phyloP scores from a whole-genome alignment of 2,329 filamentous ascomycete species.

The Pseudogymnoascus sp. region DNA sequence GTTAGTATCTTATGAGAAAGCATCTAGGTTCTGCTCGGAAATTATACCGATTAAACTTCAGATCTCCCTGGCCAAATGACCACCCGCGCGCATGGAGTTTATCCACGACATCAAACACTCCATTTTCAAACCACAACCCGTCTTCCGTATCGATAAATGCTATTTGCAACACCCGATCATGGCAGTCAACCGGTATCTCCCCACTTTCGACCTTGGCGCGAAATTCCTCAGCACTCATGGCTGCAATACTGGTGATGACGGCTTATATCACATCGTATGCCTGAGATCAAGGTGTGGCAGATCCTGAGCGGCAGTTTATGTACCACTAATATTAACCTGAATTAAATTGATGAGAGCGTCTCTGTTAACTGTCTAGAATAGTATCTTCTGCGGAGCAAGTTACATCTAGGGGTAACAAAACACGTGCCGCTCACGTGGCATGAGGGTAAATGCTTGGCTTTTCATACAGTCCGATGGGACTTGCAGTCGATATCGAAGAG shows the following conservation, averaged over 20 bases:
- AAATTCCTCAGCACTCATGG: not conserved
- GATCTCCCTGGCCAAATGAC: not conserved
- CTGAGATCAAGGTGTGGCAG: not conserved
- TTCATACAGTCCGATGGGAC: not conserved
- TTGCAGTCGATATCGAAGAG: not conserved
- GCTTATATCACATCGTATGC: not conserved
- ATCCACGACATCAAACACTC: not conserved
- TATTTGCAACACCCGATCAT: not conserved
- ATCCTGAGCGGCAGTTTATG: not conserved
- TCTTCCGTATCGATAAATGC: not conserved
- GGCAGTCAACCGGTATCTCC: not conserved
- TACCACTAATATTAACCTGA: not conserved
- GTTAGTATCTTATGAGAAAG: not conserved
- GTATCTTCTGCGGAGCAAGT: not conserved
- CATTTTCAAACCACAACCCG: not conserved
- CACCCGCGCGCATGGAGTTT: not conserved
- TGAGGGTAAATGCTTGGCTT: not conserved
- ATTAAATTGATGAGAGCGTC: not conserved
- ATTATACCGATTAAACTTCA: not conserved
- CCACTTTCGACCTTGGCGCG: not conserved
- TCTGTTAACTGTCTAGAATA: not conserved
- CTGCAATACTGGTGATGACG: not conserved
- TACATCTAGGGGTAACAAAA: not conserved
- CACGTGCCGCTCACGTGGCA: not conserved
- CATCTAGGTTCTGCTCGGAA: not conserved